Evolutionary conservation across 768 basidiomycete genomes (phyloP), one percentile per base, ranked within the genome.

Genomic region (Boletus rex-veris): DNA sequence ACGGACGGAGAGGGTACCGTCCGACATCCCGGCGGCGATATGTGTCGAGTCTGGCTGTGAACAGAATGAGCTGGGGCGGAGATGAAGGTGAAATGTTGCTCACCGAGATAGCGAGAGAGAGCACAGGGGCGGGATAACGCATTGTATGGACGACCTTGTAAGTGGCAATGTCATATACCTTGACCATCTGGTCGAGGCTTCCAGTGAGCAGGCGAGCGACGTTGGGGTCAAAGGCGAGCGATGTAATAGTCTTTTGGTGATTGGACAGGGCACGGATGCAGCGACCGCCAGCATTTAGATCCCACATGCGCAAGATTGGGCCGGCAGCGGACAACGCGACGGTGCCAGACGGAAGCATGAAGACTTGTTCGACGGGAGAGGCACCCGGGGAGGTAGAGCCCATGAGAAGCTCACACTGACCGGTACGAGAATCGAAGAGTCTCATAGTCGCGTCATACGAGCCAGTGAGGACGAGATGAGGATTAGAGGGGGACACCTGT

Each of bases 111-210:
- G 94, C 93, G 40, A 98, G 75, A 64, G 87, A 92, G 16, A 99
- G 77, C 2, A 99, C 72, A 6, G 94, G 92, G 5, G 94, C 92
- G 5, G 96, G 91, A 71, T 98, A 98, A 42, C 97, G 86, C 92
- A 99, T 98, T 5, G 97, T 98, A 65, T 99, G 97, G 14, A 97
- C 85, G 35, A 99, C 97, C 64, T 90, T 90, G 77, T 96, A 98
- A 15, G 84, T 84, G 66, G 88, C 83, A 36, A 95, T 85, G 71
- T 98, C 96, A 74, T 98, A 99, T 33, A 98, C 95, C 73, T 99
- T 99, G 53, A 98, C 92, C 89, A 99, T 90, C 61, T 96, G 94
- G 69, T 99, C 97, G 57, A 99, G 76, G 40, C 90, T 85, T 30
- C 93, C 97, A 1, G 92, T 92, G 43, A 99, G 76, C 3, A 98